Base-by-base conservation (phyloP, 2,329 filamentous ascomycete genomes). In the Grosmannia clavigera region DNA sequence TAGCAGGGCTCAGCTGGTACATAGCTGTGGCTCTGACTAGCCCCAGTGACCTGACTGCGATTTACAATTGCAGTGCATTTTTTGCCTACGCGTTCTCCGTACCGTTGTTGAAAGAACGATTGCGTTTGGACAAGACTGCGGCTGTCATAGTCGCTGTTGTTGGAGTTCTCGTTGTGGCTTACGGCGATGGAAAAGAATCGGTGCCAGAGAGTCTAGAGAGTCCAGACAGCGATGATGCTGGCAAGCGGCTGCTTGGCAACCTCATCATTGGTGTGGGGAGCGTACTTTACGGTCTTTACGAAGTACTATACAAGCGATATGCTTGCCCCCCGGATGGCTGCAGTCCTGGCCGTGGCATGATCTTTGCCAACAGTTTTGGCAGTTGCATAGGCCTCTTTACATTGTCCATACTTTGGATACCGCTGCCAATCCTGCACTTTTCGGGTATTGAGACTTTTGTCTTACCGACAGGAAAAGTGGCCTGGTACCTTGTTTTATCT, bases 51-150 rank as follows among this genome's bases (percentile, higher is more conserved):
- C 75, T 99, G 67, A 99, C 94, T 0, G 94, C 94, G 59, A 99
- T 99, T 67, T 99, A 99, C 81, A 99, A 99, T 75, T 99, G 94
- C 78, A 95, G 90, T 58, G 92, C 94, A 61, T 99, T 99, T 74
- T 99, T 99, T 72, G 94, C 94, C 56, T 99, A 99, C 70, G 92
- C 90, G 14, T 99, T 99, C 70, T 95, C 89, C 54, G 91, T 99
- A 53, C 91, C 92, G 1, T 74, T 99, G 22, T 78, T 99, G 2
- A 85, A 88, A 61, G 94, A 99, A 72, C 90, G 87, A 65, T 75
- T 96, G 14, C 85, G 90, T 27, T 74, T 86, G 46, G 90, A 90
- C 74, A 99, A 99, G 76, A 85, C 91, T 33, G 71, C 95, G 57
- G 89, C 92, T 4, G 94, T 99, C 1, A 79, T 83, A 12, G 82